Evolutionary conservation across 805 yeast genomes (phyloP), one percentile per base, ranked within the genome.

Genomic region (Limtongia smithiae): DNA sequence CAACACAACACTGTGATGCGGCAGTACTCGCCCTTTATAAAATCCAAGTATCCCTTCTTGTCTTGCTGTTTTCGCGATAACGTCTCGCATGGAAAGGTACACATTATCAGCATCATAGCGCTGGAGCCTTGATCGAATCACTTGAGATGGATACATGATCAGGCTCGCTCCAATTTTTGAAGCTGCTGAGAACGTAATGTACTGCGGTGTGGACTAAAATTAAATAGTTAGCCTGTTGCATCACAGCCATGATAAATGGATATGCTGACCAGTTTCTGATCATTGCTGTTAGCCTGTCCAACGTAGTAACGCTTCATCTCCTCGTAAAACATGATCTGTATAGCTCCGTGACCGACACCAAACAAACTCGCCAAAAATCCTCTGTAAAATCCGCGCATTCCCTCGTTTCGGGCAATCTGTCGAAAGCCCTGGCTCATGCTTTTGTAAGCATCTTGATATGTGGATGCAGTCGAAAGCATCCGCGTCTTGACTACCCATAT

Each of bases 401-500:
- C 93, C 59, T 85, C 88, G 1, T 71, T 69, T 24, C 57, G 59
- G 12, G 71, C 54, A 12, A 87, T 75, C 21, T 72, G 64, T 4
- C 49, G 48, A 0, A 80, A 60, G 1, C 95, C 94, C 51, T 80
- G 79, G 17, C 61, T 9, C 5, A 82, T 67, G 0, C 87, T 79
- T 8, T 66, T 65, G 61, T 88, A 87, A 0, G 86, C 82, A 14
- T 74, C 75, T 0, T 72, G 71, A 14, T 48, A 56, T 52, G 62
- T 43, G 38, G 50, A 54, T 14, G 37, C 49, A 14, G 61, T 53
- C 5, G 59, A 48, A 12, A 90, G 73, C 57, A 91, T 83, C 54
- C 97, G 74, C 0, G 98, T 93, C 66, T 93, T 93, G 17, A 93
- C 65, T 1, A 93, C 96, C 98, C 98, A 91, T 9, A 91, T 77